Evolutionary conservation across 1,139 yeast genomes (phyloP), one percentile per base, ranked within the genome.

Genomic region (Suhomyces chickasaworum): DNA sequence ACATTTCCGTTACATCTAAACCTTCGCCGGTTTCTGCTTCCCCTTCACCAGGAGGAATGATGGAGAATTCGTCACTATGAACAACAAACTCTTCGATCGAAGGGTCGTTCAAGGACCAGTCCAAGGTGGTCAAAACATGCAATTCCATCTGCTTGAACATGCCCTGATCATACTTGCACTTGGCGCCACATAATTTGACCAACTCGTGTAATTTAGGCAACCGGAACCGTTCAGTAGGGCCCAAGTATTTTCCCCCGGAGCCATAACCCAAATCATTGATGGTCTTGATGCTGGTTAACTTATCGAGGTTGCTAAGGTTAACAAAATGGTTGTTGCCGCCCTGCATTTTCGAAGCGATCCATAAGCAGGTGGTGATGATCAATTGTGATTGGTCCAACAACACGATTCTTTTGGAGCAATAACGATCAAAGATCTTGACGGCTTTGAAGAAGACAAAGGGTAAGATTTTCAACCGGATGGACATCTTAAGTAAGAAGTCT

Each of bases 311-410:
- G 42, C 52, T 58, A 51, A 73, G 71, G 61, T 82, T 81, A 47
- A 81, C 77, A 54, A 82, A 81, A 64, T 83, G 89, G 56, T 82
- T 82, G 60, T 84, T 83, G 29, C 89, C 89, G 39, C 89, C 89
- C 63, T 77, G 79, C 3, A 81, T 68, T 60, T 83, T 83, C 27
- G 84, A 77, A 5, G 85, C 79, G 17, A 83, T 67, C 88, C 88
- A 83, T 33, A 83, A 67, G 59, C 89, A 83, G 17, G 88, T 82
- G 37, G 85, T 80, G 37, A 82, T 77, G 18, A 83, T 84, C 45
- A 83, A 69, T 60, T 82, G 86, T 7, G 81, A 73, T 66, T 83
- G 88, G 49, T 79, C 84, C 50, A 78, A 71, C 40, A 83, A 65
- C 2, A 83, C 84, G 8, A 83, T 76, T 57, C 88, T 68, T 59